Evolutionary conservation across 73 alveolate species (phyloP).

Genomic region (Paramecium pentaurelia): DNA sequence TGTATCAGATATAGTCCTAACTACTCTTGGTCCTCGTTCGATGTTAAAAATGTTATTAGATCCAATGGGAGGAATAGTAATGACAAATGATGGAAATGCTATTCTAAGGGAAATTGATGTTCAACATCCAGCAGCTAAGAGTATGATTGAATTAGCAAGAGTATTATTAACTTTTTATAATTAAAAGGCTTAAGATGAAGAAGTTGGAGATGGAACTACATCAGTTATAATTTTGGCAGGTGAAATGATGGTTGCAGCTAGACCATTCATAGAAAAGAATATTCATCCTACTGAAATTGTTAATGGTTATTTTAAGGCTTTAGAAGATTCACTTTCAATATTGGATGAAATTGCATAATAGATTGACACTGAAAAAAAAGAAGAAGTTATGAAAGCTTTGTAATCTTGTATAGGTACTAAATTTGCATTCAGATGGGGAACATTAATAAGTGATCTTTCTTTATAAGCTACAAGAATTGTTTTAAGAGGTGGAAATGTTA

Average conservation of each 20-base stretch:
- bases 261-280: constrained; percentile 84
- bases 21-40: constrained; percentile 99
- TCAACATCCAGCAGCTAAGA: constrained; percentile 99
- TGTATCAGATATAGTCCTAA: constrained; percentile 94
- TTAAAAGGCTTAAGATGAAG: constrained; percentile 88
- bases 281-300: constrained; percentile 95
- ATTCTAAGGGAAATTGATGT: constrained; percentile 98
- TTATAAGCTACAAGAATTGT: constrained; percentile 91
- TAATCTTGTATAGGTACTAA: constrained; percentile 91
- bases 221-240: constrained; percentile 99
- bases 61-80: constrained; percentile 96
- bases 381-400: constrained; percentile 82
- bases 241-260: constrained; percentile 92
- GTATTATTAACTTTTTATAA: neutral
- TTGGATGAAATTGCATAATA: constrained; percentile 77
- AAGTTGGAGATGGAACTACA: constrained; percentile 99
- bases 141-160: constrained; percentile 97
- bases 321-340: constrained; percentile 85
- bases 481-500: constrained; percentile 66
- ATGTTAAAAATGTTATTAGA: constrained; percentile 98
- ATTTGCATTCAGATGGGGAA: constrained; percentile 95
- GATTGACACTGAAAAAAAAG: constrained; percentile 79
- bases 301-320: constrained; percentile 93
- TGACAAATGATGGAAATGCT: constrained; percentile 99
- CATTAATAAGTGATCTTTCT: constrained; percentile 84